These are phyloP conservation scores for Oryza glumipatula DNA, from an alignment of 176 grass and related monocot genomes.

Conservation along the genomic window DNA sequence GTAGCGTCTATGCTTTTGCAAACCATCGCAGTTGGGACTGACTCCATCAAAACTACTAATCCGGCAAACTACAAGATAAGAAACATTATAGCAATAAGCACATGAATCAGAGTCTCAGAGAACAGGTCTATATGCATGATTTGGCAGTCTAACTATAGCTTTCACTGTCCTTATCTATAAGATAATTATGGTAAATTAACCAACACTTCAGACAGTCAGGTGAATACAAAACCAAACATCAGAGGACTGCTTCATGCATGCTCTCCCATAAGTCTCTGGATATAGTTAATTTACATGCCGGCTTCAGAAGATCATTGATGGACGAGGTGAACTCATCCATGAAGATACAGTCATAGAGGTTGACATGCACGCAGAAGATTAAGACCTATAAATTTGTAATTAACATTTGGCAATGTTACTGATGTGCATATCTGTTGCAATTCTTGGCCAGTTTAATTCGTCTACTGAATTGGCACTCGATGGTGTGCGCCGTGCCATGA, in stretches of 20 bases:
- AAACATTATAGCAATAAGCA: background rate
- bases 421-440: background rate
- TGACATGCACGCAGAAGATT: background rate
- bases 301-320: background rate
- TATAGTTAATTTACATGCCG: too few relatives aligned
- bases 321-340: background rate
- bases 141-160: background rate
- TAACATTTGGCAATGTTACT: background rate
- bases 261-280: too few relatives aligned
- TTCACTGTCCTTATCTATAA: background rate
- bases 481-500: background rate
- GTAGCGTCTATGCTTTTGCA: background rate
- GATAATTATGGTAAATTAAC: conserved; percentile 2
- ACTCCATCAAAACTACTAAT: conserved; percentile 16
- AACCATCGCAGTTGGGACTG: conserved; percentile 13
- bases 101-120: background rate
- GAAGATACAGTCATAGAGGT: conserved; percentile 5
- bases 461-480: conserved; percentile 6
- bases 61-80: background rate
- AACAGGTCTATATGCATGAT: background rate
- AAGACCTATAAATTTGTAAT: background rate
- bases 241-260: too few relatives aligned
- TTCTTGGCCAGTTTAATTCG: background rate
- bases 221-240: too few relatives aligned
- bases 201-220: background rate